Evolutionary conservation across 805 yeast species (phyloP), one percentile per base, ranked within the genome.

Genomic region (Ogataea philodendri): DNA sequence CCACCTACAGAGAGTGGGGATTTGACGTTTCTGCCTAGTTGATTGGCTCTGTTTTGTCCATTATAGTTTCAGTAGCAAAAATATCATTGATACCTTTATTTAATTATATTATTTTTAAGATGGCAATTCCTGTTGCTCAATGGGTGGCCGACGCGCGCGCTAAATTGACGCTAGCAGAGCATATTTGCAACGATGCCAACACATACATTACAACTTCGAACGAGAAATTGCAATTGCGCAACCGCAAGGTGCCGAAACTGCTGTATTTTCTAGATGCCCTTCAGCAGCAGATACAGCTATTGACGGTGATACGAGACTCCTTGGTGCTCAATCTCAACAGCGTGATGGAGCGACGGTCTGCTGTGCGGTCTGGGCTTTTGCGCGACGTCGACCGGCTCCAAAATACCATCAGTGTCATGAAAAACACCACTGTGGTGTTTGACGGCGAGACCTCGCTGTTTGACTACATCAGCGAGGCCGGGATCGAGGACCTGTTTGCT

Each of bases 171-270:
- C 62, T 65, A 9, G 82, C 81, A 0, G 76, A 72, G 36, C 59
- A 63, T 7, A 49, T 72, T 4, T 77, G 84, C 34, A 64, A 66
- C n/a, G 66, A 64, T 21, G 79, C 82, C 13, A 71, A 70, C 47
- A 45, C 49, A 14, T 51, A 57, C 15, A 61, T 75, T 7, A 54
- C 59, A 1, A 54, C 57, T 8, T 62, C 70, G 2, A 54, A 59
- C 21, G 52, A 49, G n/a, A 53, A 62, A 9, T 57, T 74, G 7
- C 63, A 62, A 21, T 45, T 52, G 15, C 63, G 72, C 37, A 70
- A 73, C 23, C 60, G 63, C 9, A 52, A 59, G 25, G 55, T 70
- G 46, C 67, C 74, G 3, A 66, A 64, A 33, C 54, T 69, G 7
- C 60, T 60, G 19, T 79, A 71, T 45, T 51, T 74, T 27, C 52